Base-by-base conservation (phyloP, 2,329 filamentous ascomycete genomes). In the Colletotrichum plurivorum region DNA sequence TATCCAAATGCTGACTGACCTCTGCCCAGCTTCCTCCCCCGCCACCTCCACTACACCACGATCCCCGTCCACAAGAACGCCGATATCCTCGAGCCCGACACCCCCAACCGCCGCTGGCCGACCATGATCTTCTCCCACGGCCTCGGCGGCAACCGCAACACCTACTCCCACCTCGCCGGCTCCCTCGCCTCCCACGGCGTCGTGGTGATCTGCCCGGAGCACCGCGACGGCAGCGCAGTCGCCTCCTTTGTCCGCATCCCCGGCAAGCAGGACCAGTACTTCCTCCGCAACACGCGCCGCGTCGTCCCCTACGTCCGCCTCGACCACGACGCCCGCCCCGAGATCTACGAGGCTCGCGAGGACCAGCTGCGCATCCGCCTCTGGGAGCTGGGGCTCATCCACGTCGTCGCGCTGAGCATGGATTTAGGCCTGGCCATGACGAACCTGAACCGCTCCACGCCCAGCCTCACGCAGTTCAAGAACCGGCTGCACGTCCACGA, bases 61-160 rank as follows among this genome's bases (percentile, higher is more conserved):
- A 91, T 95, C 27, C 93, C 93, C 6, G 92, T 89, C 27, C 85
- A 89, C 72, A 90, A 93, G 73, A 93, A 94, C 76, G 93, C 93
- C 12, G 84, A 86, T 6, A 79, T 95, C 8, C 85, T 90, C 76
- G 69, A 83, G 67, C 75, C 89, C 67, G 75, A 82, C 12, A 81
- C 83, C 4, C 75, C 82, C 4, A 80, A 82, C 67, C 82, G 84
- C 64, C 84, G 89, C 81, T 96, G 93, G 92, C 94, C 94, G 0
- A 92, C 94, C 0, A 90, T 94, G 83, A 84, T 97, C 71, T 97
- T 97, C 80, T 96, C 93, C 1, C 94, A 97, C 76, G 94, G 94
- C 1, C 84, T 97, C 1, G 94, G 93, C 45, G 94, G 94, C 45
- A 91, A 89, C 69, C 88, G 93, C 72, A 96, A 96, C 75, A 90